Evolutionary conservation across 2,329 filamentous ascomycete species (phyloP).

Genomic region (Fusarium avenaceum): DNA sequence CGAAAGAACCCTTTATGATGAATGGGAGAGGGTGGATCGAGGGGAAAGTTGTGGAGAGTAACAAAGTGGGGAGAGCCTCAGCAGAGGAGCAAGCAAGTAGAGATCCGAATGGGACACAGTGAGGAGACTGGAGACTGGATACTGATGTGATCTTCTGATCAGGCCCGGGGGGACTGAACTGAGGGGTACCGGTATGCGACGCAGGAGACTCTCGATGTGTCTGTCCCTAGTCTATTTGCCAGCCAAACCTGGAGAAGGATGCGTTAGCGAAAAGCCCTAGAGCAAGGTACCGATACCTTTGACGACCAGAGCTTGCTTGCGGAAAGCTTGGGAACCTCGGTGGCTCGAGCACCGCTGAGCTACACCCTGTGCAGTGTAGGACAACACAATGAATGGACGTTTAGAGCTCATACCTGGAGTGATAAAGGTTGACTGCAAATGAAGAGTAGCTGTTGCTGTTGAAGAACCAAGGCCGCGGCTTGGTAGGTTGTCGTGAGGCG

Average conservation of each 20-base stretch:
- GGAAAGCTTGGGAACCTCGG: conserved; percentile 34
- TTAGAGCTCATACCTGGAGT: conserved; percentile 21
- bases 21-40: conserved; percentile 37
- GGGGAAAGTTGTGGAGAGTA: conserved; percentile 33
- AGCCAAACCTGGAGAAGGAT: conserved; percentile 45
- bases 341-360: conserved; percentile 32
- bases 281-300: conserved; percentile 46
- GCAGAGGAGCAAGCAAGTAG: conserved; percentile 29
- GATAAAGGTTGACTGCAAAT: not conserved
- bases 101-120: conserved; percentile 35
- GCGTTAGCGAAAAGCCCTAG: conserved; percentile 44
- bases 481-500: conserved; percentile 12
- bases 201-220: conserved; percentile 32
- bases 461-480: conserved; percentile 19
- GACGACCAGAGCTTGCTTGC: conserved; percentile 33
- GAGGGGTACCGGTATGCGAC: conserved; percentile 32
- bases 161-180: conserved; percentile 6
- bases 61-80: conserved; percentile 39
- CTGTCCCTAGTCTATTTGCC: conserved; percentile 41
- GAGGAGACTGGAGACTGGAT: conserved; percentile 4
- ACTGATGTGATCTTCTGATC: not conserved
- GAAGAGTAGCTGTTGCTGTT: conserved; percentile 6
- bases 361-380: conserved; percentile 13
- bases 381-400: conserved; percentile 1
- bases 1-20: conserved; percentile 36